These are phyloP conservation scores for Turnera subulata DNA, from an alignment of 345 rosid genomes.

Conservation along the genomic window DNA sequence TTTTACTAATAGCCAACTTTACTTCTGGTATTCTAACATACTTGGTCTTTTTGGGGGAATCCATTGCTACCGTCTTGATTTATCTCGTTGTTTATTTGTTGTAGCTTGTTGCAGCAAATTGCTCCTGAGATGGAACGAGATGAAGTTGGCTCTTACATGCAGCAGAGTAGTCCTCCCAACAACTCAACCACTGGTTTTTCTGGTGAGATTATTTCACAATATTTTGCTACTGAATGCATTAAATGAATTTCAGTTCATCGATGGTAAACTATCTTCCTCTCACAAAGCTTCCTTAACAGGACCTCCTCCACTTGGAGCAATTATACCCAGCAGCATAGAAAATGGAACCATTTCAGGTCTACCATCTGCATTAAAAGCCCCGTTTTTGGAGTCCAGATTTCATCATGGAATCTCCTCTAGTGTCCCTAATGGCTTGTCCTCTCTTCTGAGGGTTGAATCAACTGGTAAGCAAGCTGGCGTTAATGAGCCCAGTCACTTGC, in stretches of 20 bases:
- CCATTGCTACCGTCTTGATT: neutral
- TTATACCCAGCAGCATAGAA: constrained; percentile 43
- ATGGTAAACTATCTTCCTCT: constrained; percentile 1
- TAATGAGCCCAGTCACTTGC: constrained; percentile 43
- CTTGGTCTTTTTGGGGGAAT: constrained; percentile 1
- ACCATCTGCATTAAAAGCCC: constrained; percentile 42
- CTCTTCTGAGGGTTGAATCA: constrained; percentile 52
- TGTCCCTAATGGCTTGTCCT: constrained; percentile 60
- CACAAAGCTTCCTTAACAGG: constrained; percentile 25
- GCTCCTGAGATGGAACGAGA: constrained; percentile 30
- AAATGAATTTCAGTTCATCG: no score
- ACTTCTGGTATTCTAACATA: neutral
- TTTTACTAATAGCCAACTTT: constrained; percentile 2
- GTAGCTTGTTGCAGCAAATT: constrained; percentile 33
- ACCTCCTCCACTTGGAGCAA: constrained; percentile 27
- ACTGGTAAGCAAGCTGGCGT: constrained; percentile 52
- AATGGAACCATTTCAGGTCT: constrained; percentile 50
- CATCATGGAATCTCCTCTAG: constrained; percentile 50
- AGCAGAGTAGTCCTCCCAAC: constrained; percentile 32
- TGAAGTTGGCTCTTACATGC: constrained; percentile 24
- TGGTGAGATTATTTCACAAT: constrained; percentile 28
- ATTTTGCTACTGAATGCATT: no score
- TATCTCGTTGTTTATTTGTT: neutral
- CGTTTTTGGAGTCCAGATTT: constrained; percentile 53
- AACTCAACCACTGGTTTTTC: constrained; percentile 28